Evolutionary conservation across 164 flowering plant genomes (phyloP).

Genomic region (Vitis labrusca): DNA sequence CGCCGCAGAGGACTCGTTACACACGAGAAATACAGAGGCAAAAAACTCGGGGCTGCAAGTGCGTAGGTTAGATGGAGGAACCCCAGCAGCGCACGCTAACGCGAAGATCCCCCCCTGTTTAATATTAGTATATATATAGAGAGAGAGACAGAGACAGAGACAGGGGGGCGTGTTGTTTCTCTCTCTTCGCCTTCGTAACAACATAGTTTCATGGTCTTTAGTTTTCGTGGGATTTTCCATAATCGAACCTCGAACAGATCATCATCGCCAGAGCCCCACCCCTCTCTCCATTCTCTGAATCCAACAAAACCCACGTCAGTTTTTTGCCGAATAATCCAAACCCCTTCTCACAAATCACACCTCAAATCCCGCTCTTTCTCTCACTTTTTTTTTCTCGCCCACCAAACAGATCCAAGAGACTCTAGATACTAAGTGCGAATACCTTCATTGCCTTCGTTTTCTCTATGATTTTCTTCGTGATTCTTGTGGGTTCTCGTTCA

Average conservation of each 20-base stretch:
- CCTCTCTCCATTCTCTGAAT: slow-evolving; percentile 9
- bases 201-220: no score
- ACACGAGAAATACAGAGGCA: background rate
- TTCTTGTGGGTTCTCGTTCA: background rate
- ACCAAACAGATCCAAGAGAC: slow-evolving; percentile 6
- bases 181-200: background rate
- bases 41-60: background rate
- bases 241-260: slow-evolving; percentile 14
- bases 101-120: background rate
- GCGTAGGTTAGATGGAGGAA: background rate
- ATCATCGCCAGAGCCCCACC: background rate
- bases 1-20: background rate
- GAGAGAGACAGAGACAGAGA: no score
- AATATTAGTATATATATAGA: no score
- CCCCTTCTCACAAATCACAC: background rate
- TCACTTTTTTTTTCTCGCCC: slow-evolving; percentile 1
- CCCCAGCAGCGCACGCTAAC: slow-evolving; percentile 3
- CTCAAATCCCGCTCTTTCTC: background rate
- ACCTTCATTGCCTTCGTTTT: no score
- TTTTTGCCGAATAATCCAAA: background rate
- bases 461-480: background rate
- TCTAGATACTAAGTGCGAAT: background rate
- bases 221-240: background rate
- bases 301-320: slow-evolving; percentile 19
- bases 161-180: background rate